Evolutionary conservation across 2,329 filamentous ascomycete species (phyloP), one percentile per base, ranked within the genome.

Genomic region (Sporothrix luriei): DNA sequence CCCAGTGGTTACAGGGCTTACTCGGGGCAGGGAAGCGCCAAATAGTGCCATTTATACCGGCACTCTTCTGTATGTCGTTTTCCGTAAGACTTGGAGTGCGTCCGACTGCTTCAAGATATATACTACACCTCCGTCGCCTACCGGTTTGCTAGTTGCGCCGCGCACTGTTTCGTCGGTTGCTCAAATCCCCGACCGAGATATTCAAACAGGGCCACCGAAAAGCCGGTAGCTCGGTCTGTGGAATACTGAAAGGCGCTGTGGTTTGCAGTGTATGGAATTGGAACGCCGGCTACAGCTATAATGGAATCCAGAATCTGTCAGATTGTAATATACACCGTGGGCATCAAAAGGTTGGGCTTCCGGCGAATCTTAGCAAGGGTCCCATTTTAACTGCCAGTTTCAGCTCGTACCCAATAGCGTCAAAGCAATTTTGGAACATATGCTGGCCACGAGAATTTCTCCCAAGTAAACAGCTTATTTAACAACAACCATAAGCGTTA

Each of bases 261-360:
- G 57, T 62, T 62, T 16, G 5, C n/a, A 26, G 54, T 24, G 38
- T 61, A 33, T 62, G 57, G 57, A 46, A 62, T 46, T n/a, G 46
- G 57, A 46, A 46, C 38, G 3, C 38, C 13, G 57, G 38, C 57
- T 38, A 38, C 38, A 46, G 57, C 10, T 43, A 5, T 24, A 43
- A 46, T 26, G 21, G 57, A 62, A 46, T 46, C 38, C 40, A 46
- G n/a, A 26, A 46, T 26, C 38, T 21, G 9, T 46, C 29, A n/a
- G 46, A 43, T 40, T 16, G 19, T 16, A 11, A 40, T 40, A 21
- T 43, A 21, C 19, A 14, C 43, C 11, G 33, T n/a, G 11, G 55
- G 21, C 19, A 38, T 16, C 57, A 43, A 43, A 62, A n/a, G n/a
- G 59, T 38, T 21, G 13, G 9, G 19, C 24, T 64, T 16, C n/a